Conservation (phyloP, 306 rosid genomes). For the Citrullus amarus region DNA sequence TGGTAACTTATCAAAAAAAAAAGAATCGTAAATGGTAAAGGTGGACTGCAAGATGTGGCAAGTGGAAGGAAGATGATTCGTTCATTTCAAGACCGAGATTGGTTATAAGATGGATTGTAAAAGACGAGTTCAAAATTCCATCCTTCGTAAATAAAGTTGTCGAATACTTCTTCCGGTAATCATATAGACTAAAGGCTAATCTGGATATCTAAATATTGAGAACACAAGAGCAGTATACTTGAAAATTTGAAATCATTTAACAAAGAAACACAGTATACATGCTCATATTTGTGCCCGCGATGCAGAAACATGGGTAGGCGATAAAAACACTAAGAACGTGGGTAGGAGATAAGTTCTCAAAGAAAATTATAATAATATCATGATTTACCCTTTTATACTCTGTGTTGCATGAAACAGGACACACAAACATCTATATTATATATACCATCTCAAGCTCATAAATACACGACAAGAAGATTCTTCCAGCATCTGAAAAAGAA, state of each 20-base stretch:
- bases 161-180: not conserved
- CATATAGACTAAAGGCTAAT: not conserved
- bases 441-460: not conserved
- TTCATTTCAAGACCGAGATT: not conserved
- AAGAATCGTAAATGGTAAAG: not conserved
- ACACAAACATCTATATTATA: not conserved
- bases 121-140: not conserved
- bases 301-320: not conserved
- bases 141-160: not conserved
- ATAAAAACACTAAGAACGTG: too few species aligned
- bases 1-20: too few species aligned
- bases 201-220: not conserved
- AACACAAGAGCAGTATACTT: not conserved
- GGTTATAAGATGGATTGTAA: not conserved
- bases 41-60: not conserved
- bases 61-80: not conserved
- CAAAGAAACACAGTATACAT: not conserved
- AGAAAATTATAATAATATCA: not conserved
- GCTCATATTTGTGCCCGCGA: not conserved
- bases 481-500: not conserved
- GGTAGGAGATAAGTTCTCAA: not conserved
- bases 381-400: not conserved
- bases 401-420: not conserved
- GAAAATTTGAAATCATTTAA: not conserved
- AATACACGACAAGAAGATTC: not conserved